phyloP scores from a whole-genome alignment of 441 rosid genomes.

The Gossypium trilobum region DNA sequence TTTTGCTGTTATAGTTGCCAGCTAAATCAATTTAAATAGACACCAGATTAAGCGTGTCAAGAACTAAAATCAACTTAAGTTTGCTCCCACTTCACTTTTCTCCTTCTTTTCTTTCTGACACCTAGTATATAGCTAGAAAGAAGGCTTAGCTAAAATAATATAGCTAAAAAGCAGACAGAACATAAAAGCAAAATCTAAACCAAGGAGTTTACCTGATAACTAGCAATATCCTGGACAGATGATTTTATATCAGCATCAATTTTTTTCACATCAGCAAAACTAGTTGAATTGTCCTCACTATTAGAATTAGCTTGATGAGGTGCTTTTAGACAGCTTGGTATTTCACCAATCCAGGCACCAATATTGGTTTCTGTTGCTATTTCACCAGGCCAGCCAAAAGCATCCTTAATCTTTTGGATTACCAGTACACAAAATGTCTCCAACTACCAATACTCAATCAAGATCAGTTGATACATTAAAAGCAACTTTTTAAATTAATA shows the following conservation, averaged over 20 bases:
- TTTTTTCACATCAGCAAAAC: slow-evolving; percentile 31
- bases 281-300: slow-evolving; percentile 24
- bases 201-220: slow-evolving; percentile 51
- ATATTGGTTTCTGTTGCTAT: slow-evolving; percentile 28
- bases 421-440: slow-evolving; percentile 35
- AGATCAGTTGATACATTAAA: slow-evolving; percentile 15
- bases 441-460: slow-evolving; percentile 31
- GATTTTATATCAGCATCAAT: slow-evolving; percentile 39
- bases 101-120: background rate
- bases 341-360: slow-evolving; percentile 60
- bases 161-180: background rate
- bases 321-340: slow-evolving; percentile 51
- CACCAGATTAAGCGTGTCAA: background rate
- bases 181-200: background rate
- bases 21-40: background rate
- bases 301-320: slow-evolving; percentile 24
- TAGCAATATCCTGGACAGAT: slow-evolving; percentile 55
- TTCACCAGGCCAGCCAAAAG: slow-evolving; percentile 50
- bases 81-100: background rate
- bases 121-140: background rate
- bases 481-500: background rate
- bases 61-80: background rate
- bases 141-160: background rate
- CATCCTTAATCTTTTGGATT: slow-evolving; percentile 54
- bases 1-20: background rate